Base-by-base conservation (phyloP, 164 flowering plant species). In the Cinnamomum micranthum region DNA sequence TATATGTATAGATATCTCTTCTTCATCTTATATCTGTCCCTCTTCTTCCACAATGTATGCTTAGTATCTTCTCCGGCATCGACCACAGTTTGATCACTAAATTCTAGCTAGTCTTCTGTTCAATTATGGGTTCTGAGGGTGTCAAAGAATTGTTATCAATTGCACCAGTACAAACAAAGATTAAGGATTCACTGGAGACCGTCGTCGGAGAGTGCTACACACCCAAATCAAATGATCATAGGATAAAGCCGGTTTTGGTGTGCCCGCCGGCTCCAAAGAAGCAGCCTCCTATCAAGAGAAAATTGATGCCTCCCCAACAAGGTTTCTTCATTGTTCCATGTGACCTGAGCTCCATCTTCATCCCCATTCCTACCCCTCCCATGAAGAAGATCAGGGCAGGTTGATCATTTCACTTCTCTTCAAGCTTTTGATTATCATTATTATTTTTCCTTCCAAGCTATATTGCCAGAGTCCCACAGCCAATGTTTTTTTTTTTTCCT, bases 251-350 rank as follows among this genome's bases (percentile, higher is more conserved):
- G 13, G 12, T n/a, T 11, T 10, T 47, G 27, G 55, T 47, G 55
- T 69, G 71, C 71, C 71, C 71, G 12, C 71, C 71, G 17, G 55
- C 71, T 20, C 71, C 71, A 3, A 69, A 24, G 25, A 69, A 69
- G 35, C 27, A 22, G n/a, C 71, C 27, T 13, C 71, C 71, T 23
- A n/a, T 10, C 12, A 69, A 69, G 55, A 41, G 71, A 22, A 69
- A 69, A 69, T 41, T 52, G 12, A 24, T 13, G 58, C 71, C 71
- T 41, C 71, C 71, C n/a, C 58, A 4, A 41, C 71, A 69, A 69
- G 71, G 71, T 20, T 69, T 69, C 55, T 69, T 41, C 28, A 6
- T 2, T 13, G 41, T 28, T 41, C 27, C 25, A 13, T 25, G 67
- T 6, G 55, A 69, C 50, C 55, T 69, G 2, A n/a, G 10, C 9